Percentiles rank a stretch among this genome's conserved stretches.
These are phyloP conservation scores for Chenopodium berlandieri DNA, from an alignment of 148 eudicot genomes.

Conservation along the genomic window DNA sequence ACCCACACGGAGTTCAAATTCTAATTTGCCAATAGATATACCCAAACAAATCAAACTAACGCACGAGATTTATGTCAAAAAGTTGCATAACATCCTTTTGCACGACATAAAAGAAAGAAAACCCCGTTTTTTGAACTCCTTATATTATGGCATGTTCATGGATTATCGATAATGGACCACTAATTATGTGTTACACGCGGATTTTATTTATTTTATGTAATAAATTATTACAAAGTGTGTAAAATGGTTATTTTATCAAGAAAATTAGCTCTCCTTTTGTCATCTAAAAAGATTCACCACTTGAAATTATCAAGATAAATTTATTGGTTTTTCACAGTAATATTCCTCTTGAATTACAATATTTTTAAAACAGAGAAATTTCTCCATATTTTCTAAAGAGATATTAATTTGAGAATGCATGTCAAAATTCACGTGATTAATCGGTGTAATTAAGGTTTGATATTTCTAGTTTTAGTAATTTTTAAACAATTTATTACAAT, in stretches of 20 bases:
- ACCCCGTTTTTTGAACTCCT: not conserved
- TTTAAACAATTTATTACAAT: too few species aligned
- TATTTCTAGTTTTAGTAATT: too few species aligned
- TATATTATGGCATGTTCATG: not conserved
- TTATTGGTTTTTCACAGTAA: not conserved
- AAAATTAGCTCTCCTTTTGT: not conserved
- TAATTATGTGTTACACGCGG: not conserved
- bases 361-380: too few species aligned
- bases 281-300: not conserved
- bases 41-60: not conserved
- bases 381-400: too few species aligned
- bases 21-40: not conserved
- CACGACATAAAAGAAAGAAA: not conserved
- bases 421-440: too few species aligned
- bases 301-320: not conserved
- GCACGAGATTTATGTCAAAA: constrained; percentile 2
- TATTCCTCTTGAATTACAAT: too few species aligned
- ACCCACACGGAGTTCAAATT: constrained; percentile 6
- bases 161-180: not conserved
- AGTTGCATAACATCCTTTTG: not conserved
- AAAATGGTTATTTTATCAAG: not conserved
- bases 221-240: not conserved
- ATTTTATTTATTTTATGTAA: not conserved
- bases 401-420: too few species aligned
- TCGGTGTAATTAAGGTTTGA: too few species aligned